Evolutionary conservation across 148 eudicot genomes (phyloP).

Genomic region (Oxyria digyna): DNA sequence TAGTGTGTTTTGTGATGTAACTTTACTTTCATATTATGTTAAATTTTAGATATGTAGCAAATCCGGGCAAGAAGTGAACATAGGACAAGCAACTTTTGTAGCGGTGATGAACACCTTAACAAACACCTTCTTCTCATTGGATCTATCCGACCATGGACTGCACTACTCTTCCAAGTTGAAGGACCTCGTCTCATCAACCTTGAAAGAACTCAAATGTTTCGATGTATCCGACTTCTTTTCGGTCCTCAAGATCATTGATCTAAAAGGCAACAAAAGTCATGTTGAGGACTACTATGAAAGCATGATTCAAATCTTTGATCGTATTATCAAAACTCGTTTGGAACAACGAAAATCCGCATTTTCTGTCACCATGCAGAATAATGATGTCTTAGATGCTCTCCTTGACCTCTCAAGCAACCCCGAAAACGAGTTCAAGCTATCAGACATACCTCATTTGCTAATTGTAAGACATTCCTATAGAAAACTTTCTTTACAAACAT

Average conservation of each 20-base stretch:
- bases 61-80: slow-evolving; percentile 19
- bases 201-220: not conserved
- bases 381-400: not conserved
- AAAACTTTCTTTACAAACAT: too few species aligned
- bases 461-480: not conserved
- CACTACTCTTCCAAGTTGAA: slow-evolving; percentile 23
- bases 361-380: not conserved
- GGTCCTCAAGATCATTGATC: not conserved
- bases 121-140: slow-evolving; percentile 35
- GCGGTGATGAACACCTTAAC: slow-evolving; percentile 32
- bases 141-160: slow-evolving; percentile 24
- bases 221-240: not conserved
- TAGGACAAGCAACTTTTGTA: slow-evolving; percentile 36
- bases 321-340: not conserved
- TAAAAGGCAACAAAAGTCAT: not conserved
- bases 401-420: not conserved
- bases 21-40: too few species aligned
- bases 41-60: not conserved
- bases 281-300: not conserved
- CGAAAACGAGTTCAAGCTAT: not conserved
- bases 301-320: not conserved
- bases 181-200: slow-evolving; percentile 11
- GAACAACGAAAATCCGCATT: not conserved
- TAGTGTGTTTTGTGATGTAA: too few species aligned
- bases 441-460: not conserved